Percentiles rank a stretch among this genome's conserved stretches.
Evolutionary conservation across 768 basidiomycete genomes (phyloP).

Genomic region (Mycena rosella): DNA sequence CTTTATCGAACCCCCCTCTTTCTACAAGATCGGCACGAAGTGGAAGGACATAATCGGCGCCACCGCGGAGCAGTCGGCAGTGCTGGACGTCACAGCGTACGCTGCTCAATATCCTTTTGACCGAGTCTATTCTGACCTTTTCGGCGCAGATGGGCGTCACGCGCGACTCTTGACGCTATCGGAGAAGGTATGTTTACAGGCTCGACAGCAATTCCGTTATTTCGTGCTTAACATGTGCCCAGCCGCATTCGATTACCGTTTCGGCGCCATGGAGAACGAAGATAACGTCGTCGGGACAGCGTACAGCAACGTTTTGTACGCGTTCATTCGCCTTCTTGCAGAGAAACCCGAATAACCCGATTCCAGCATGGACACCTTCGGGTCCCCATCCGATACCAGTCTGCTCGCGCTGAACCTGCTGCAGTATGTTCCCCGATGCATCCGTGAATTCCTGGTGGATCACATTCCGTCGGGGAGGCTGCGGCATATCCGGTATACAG

Average conservation of each 20-base stretch:
- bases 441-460: constrained; percentile 53
- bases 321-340: neutral
- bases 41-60: constrained; percentile 54
- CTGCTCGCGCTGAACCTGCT: constrained; percentile 50
- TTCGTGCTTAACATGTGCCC: neutral
- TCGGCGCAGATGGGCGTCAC: constrained; percentile 51
- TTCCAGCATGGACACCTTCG: constrained; percentile 48
- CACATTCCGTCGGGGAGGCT: constrained; percentile 48
- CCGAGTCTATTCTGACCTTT: constrained; percentile 19
- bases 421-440: constrained; percentile 43
- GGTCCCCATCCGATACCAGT: constrained; percentile 43
- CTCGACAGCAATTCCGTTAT: neutral
- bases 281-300: constrained; percentile 53
- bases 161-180: constrained; percentile 64
- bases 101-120: constrained; percentile 26
- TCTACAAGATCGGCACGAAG: constrained; percentile 50
- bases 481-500: constrained; percentile 47
- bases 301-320: constrained; percentile 54
- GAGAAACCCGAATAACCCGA: constrained; percentile 5
- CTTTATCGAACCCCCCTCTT: constrained; percentile 19
- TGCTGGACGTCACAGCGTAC: constrained; percentile 49
- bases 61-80: constrained; percentile 43
- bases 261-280: constrained; percentile 53
- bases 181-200: constrained; percentile 55
- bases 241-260: constrained; percentile 67